phyloP scores from a whole-genome alignment of 2,329 filamentous ascomycete genomes.

The Sarocladium brachiariae region DNA sequence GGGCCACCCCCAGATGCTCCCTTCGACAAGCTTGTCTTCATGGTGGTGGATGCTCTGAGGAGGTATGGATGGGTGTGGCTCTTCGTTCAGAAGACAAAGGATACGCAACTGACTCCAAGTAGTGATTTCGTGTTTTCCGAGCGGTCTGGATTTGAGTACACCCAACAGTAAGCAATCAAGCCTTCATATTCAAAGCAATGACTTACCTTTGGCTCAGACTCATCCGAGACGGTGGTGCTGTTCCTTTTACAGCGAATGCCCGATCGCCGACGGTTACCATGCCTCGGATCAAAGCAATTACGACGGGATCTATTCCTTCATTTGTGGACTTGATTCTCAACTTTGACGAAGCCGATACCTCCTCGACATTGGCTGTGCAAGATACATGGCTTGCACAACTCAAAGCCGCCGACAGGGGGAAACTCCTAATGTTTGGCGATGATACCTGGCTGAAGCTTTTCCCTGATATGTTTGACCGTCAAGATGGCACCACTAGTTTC shows the following conservation, averaged over 20 bases:
- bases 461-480: conserved; percentile 75
- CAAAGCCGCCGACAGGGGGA: conserved; percentile 63
- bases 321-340: conserved; percentile 97
- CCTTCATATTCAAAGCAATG: background rate
- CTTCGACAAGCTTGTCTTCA: conserved; percentile 89
- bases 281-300: conserved; percentile 95
- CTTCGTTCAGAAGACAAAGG: background rate
- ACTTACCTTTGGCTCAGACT: conserved; percentile 45
- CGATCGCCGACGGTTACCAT: conserved; percentile 97
- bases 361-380: conserved; percentile 78
- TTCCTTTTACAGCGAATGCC: conserved; percentile 93
- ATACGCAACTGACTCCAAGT: conserved; percentile 1
- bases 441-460: conserved; percentile 99
- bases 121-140: conserved; percentile 91
- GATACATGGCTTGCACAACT: conserved; percentile 97
- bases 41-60: conserved; percentile 93
- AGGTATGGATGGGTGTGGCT: conserved; percentile 53
- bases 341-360: conserved; percentile 88
- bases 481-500: conserved; percentile 94
- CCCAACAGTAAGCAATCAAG: conserved; percentile 62
- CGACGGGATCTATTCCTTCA: conserved; percentile 94
- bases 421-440: conserved; percentile 91
- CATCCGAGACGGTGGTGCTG: conserved; percentile 72
- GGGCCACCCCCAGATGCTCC: conserved; percentile 55
- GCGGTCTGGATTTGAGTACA: conserved; percentile 76